Conservation (phyloP, 495 filamentous ascomycete genomes). For the Pyrenopolyporus hunteri region DNA sequence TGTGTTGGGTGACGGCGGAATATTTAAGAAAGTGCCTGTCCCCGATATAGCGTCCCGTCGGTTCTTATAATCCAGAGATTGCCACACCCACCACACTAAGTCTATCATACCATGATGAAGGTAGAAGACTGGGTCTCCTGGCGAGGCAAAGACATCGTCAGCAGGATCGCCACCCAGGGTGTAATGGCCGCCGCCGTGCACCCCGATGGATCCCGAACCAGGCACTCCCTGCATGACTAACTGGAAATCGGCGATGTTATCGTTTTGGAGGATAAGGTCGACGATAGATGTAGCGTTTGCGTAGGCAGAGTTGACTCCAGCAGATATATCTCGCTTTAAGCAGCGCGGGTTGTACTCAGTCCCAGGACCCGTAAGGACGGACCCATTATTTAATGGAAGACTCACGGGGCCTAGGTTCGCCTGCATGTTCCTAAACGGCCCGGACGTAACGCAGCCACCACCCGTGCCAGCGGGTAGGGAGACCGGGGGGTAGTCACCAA, state of each 20-base stretch:
- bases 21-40: slow-evolving; percentile 63
- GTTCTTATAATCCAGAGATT: slow-evolving; percentile 58
- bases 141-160: slow-evolving; percentile 61
- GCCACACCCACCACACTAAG: slow-evolving; percentile 72
- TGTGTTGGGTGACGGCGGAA: slow-evolving; percentile 46
- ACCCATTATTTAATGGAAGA: slow-evolving; percentile 40
- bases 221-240: slow-evolving; percentile 59
- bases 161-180: slow-evolving; percentile 66
- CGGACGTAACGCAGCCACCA: slow-evolving; percentile 67
- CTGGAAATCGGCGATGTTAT: slow-evolving; percentile 59
- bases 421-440: slow-evolving; percentile 61
- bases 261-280: slow-evolving; percentile 52
- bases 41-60: slow-evolving; percentile 54
- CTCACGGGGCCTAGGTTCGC: slow-evolving; percentile 61
- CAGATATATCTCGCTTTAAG: slow-evolving; percentile 67
- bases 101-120: slow-evolving; percentile 56
- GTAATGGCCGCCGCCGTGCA: slow-evolving; percentile 70
- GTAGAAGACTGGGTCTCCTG: slow-evolving; percentile 72
- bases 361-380: slow-evolving; percentile 31
- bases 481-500: slow-evolving; percentile 41
- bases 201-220: slow-evolving; percentile 54
- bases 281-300: slow-evolving; percentile 58
- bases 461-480: slow-evolving; percentile 58
- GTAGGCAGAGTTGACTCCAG: slow-evolving; percentile 51
- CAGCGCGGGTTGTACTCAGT: slow-evolving; percentile 65